Percentiles rank a stretch among this genome's conserved stretches.
These are phyloP conservation scores for Cardamine chenopodiifolia DNA, from an alignment of 345 rosid species.

Conservation along the genomic window DNA sequence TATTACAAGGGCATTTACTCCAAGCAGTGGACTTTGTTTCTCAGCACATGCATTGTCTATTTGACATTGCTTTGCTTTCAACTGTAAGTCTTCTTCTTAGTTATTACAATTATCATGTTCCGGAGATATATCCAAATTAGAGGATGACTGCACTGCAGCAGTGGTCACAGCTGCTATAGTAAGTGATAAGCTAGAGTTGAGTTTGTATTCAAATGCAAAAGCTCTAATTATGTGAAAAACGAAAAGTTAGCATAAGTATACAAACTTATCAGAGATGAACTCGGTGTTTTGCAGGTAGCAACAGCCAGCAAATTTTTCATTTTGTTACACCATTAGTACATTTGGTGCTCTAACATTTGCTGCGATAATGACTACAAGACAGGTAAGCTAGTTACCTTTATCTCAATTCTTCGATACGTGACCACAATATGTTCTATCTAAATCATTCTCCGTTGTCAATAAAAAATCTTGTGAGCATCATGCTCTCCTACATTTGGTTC, in stretches of 20 bases:
- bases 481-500: conserved; percentile 92
- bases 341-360: conserved; percentile 95
- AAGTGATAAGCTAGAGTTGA: not conserved
- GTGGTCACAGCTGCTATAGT: conserved; percentile 6
- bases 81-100: conserved; percentile 56
- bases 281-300: conserved; percentile 65
- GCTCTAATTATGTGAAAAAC: not conserved
- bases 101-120: conserved; percentile 2
- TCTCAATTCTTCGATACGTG: conserved; percentile 5
- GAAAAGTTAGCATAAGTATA: not conserved
- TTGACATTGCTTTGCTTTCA: conserved; percentile 76
- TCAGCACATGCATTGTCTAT: conserved; percentile 71
- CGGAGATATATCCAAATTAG: not conserved
- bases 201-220: not conserved
- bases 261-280: not conserved
- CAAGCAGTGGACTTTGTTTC: conserved; percentile 75
- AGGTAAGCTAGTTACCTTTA: conserved; percentile 48
- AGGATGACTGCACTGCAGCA: not conserved
- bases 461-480: conserved; percentile 77
- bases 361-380: conserved; percentile 95
- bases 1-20: conserved; percentile 76
- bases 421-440: not conserved
- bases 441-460: conserved; percentile 9
- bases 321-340: conserved; percentile 89
- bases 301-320: conserved; percentile 89